These are phyloP conservation scores for Acacia melanoxylon DNA, from an alignment of 306 rosid genomes.

Conservation along the genomic window DNA sequence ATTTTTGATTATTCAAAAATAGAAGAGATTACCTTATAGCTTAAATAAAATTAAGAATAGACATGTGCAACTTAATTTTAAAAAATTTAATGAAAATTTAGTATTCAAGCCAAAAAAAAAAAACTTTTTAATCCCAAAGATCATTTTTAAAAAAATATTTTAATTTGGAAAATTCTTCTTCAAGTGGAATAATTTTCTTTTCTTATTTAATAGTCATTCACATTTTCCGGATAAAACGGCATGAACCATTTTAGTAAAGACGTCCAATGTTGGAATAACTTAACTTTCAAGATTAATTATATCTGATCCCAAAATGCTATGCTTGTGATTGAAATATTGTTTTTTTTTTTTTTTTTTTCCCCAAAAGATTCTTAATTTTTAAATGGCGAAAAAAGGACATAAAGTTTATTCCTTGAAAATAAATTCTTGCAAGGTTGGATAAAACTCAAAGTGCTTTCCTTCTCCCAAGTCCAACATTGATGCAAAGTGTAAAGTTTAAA, in stretches of 20 bases:
- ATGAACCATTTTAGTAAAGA: not conserved
- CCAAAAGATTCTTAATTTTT: not conserved
- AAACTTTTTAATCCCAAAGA: not conserved
- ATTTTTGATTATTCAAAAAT: not conserved
- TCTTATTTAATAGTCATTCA: not conserved
- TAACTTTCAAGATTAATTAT: not conserved
- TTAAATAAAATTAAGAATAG: not conserved
- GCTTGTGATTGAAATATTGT: not conserved
- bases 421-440: not conserved
- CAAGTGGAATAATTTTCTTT: not conserved
- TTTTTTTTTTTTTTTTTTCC: not conserved
- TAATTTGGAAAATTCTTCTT: not conserved
- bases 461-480: not conserved
- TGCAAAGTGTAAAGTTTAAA: not conserved
- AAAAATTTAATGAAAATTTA: not conserved
- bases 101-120: not conserved
- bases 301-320: not conserved
- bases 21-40: not conserved
- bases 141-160: not conserved
- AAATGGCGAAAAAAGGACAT: not conserved
- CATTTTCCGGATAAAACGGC: not conserved
- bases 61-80: not conserved
- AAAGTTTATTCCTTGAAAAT: not conserved
- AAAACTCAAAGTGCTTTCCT: not conserved
- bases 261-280: not conserved